A percentile compares a stretch with the other conserved stretches of the same genome.
Conservation (phyloP, 2,329 filamentous ascomycete genomes). For the Rhinocladiella mackenziei region DNA sequence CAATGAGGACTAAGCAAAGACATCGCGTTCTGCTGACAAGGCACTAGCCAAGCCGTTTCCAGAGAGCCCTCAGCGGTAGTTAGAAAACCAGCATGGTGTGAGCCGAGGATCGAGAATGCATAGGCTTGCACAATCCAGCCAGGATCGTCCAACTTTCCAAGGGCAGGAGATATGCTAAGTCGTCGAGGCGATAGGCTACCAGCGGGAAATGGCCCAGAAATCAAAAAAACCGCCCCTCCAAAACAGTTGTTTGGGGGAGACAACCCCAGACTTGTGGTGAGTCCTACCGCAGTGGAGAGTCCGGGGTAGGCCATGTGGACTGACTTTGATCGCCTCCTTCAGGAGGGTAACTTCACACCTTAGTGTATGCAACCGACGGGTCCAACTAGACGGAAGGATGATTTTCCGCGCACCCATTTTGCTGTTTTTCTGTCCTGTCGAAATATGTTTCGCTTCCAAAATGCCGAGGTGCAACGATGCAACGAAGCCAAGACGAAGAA, state of each 20-base stretch:
- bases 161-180: not conserved
- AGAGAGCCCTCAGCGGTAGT: not conserved
- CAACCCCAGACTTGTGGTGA: not conserved
- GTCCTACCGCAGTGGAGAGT: constrained; percentile 3
- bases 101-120: constrained; percentile 2
- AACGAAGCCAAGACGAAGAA: not conserved
- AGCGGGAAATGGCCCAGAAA: not conserved
- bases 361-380: not conserved
- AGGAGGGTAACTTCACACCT: not conserved
- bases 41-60: too few species aligned
- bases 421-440: too few species aligned
- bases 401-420: too few species aligned
- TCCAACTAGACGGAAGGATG: too few species aligned
- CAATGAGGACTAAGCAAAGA: too few species aligned
- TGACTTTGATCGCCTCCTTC: not conserved
- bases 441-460: not conserved
- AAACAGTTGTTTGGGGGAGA: not conserved
- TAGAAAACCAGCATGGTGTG: not conserved
- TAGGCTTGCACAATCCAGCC: not conserved
- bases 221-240: not conserved
- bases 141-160: not conserved
- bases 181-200: constrained; percentile 1
- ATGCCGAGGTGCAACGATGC: constrained; percentile 3
- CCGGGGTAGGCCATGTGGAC: constrained; percentile 1
- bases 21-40: not conserved